phyloP scores from a whole-genome alignment of 331 rosid genomes.

The Dryas integrifolia region DNA sequence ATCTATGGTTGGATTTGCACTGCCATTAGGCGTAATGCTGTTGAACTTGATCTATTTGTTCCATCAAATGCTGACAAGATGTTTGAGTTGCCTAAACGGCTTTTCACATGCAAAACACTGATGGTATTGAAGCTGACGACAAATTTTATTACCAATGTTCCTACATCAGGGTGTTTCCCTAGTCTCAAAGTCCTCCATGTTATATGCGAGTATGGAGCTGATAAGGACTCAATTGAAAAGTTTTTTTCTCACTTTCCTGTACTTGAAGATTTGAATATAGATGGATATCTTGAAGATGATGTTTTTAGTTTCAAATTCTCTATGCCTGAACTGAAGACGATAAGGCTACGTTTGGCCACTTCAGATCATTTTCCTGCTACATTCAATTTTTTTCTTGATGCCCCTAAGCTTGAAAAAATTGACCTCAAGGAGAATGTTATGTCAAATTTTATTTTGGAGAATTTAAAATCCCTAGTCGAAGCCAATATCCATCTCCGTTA shows the following conservation, averaged over 20 bases:
- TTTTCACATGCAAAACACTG: slow-evolving; percentile 2
- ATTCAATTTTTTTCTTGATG: neutral
- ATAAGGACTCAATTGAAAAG: neutral
- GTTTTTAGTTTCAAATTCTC: neutral
- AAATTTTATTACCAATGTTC: neutral
- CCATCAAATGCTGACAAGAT: neutral
- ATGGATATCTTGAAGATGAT: neutral
- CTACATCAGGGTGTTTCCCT: neutral
- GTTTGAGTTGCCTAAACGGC: neutral
- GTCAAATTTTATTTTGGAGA: neutral
- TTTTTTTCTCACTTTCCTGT: neutral
- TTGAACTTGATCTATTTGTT: neutral
- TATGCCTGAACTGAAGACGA: neutral
- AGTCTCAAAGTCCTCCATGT: slow-evolving; percentile 1
- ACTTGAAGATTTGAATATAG: neutral
- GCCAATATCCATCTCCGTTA: neutral
- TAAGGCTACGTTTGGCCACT: neutral
- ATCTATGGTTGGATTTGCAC: neutral
- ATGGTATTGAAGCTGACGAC: neutral
- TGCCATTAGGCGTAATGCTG: neutral
- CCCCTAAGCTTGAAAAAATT: slow-evolving; percentile 14
- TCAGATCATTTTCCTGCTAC: neutral
- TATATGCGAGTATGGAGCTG: neutral
- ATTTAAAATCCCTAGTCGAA: slow-evolving; percentile 1
- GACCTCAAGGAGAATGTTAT: neutral